phyloP scores from a whole-genome alignment of 495 filamentous ascomycete species.

The Lasiosphaeria ovina region DNA sequence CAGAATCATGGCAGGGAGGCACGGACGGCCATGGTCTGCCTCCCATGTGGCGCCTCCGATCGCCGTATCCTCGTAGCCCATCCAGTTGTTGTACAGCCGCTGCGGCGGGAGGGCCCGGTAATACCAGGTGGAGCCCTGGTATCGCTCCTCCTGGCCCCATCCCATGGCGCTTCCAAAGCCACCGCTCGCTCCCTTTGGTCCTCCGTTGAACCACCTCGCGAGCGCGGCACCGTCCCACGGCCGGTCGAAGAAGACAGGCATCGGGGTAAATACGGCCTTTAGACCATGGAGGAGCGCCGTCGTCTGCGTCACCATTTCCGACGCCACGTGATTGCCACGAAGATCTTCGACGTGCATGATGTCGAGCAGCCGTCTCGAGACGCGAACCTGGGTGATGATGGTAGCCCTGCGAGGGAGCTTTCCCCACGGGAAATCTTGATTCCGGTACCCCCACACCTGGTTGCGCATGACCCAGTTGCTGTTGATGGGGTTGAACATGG shows the following conservation, averaged over 20 bases:
- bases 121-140: slow-evolving; percentile 59
- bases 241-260: slow-evolving; percentile 68
- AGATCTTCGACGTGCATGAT: slow-evolving; percentile 63
- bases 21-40: slow-evolving; percentile 47
- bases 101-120: slow-evolving; percentile 52
- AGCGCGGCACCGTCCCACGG: slow-evolving; percentile 55
- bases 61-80: slow-evolving; percentile 54
- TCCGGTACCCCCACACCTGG: slow-evolving; percentile 60
- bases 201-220: slow-evolving; percentile 62
- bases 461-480: slow-evolving; percentile 63
- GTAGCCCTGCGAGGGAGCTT: slow-evolving; percentile 62
- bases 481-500: slow-evolving; percentile 65
- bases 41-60: slow-evolving; percentile 55
- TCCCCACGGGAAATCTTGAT: slow-evolving; percentile 41
- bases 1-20: slow-evolving; percentile 56
- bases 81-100: slow-evolving; percentile 60
- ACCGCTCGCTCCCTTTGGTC: slow-evolving; percentile 46
- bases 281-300: slow-evolving; percentile 67
- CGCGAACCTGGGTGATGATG: slow-evolving; percentile 64
- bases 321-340: slow-evolving; percentile 60
- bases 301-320: slow-evolving; percentile 69
- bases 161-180: slow-evolving; percentile 49
- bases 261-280: slow-evolving; percentile 66
- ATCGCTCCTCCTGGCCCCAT: slow-evolving; percentile 53
- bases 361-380: slow-evolving; percentile 60